Base-by-base conservation (phyloP, 116 monocot genomes). In the Trichopus zeylanicus region DNA sequence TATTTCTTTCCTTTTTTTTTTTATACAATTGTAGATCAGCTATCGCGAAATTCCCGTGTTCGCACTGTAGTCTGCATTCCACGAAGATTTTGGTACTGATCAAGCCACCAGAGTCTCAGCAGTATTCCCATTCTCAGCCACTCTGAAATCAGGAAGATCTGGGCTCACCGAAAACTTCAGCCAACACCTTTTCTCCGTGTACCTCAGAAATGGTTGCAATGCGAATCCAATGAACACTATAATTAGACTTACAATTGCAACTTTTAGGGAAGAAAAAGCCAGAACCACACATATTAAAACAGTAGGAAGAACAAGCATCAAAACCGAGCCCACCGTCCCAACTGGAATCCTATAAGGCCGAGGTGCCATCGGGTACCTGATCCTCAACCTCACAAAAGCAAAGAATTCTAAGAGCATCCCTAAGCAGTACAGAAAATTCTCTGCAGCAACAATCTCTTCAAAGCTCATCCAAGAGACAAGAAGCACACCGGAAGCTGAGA, bases 401-500 rank as follows among this genome's bases (percentile, higher is more conserved):
- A 78, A 19, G 46, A 86, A 86, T 59, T 86, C 86, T 56, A 86
- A 46, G 24, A 86, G 51, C 86, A 86, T 81, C 27, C 86, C 86
- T 7, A 86, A 77, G 47, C 86, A 86, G 60, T 86, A 86, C 0
- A 86, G 65, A 56, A 78, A 86, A 59, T 86, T 86, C 33, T 86
- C 86, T 9, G 86, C 86, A 24, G 86, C 86, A 59, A 86, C 68
- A 31, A 86, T 86, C 66, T 86, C 86, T 62, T 86, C 81, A 53
- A 86, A 86, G 57, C 76, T 85, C 70, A 85, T 33, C 85, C 85
- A 85, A 8, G 85, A 85, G 21, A 85, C 68, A 31, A 85, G 27
- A 30, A 71, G 18, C 21, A 85, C 85, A 3, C 85, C 85, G 34
- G 85, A 80, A 62, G 85, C 85, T 19, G 86, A 86, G 59, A 86